These are phyloP conservation scores for Aspergillus flavus DNA, from an alignment of 2,329 filamentous ascomycete genomes.

Conservation along the genomic window DNA sequence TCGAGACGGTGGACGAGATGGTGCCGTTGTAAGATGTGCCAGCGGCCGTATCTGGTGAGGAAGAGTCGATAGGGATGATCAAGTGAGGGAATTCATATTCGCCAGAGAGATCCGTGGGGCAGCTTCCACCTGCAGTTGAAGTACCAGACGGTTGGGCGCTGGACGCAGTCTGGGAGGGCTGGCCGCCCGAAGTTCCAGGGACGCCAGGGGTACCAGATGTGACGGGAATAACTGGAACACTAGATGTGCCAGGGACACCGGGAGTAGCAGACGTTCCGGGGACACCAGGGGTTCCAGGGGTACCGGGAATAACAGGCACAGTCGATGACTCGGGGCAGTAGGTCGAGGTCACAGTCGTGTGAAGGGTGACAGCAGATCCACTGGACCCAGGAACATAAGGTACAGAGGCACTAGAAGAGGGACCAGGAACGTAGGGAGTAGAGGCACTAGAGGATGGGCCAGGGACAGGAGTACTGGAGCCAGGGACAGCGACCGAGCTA, in stretches of 20 bases:
- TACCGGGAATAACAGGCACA: slow-evolving; percentile 13
- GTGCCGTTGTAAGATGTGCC: slow-evolving; percentile 61
- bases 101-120: slow-evolving; percentile 50
- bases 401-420: slow-evolving; percentile 11
- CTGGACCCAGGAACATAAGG: slow-evolving; percentile 4
- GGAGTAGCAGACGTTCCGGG: slow-evolving; percentile 6
- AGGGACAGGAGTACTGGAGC: slow-evolving; percentile 14
- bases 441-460: slow-evolving; percentile 9
- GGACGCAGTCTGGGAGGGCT: slow-evolving; percentile 13
- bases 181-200: slow-evolving; percentile 7
- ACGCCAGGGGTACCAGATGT: slow-evolving; percentile 3
- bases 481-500: slow-evolving; percentile 20
- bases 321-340: slow-evolving; percentile 21
- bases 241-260: slow-evolving; percentile 7
- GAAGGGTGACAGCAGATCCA: slow-evolving; percentile 10
- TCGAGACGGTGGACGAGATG: slow-evolving; percentile 55
- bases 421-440: slow-evolving; percentile 9
- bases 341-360: slow-evolving; percentile 25
- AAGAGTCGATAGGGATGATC: slow-evolving; percentile 62
- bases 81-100: slow-evolving; percentile 62
- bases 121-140: slow-evolving; percentile 30
- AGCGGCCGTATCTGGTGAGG: slow-evolving; percentile 53
- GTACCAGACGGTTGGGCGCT: slow-evolving; percentile 19
- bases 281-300: slow-evolving; percentile 12
- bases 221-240: neutral